phyloP scores from a whole-genome alignment of 208 protist species.

The Trypanosoma theileri region DNA sequence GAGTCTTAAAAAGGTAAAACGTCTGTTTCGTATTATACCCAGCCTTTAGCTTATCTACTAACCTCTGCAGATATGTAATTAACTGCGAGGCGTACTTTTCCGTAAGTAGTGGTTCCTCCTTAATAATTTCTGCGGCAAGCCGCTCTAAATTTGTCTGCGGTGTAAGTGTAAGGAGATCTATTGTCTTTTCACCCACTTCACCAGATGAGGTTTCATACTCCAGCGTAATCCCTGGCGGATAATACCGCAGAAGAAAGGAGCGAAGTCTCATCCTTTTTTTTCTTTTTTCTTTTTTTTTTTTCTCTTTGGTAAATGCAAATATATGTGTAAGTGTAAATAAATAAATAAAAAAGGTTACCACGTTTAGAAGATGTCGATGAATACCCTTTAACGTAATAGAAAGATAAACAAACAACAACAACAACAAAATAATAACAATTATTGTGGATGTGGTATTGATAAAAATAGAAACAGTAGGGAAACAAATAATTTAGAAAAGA shows the following conservation, averaged over 20 bases:
- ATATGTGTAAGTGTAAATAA: neutral
- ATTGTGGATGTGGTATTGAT: too few species aligned
- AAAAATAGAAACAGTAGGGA: too few species aligned
- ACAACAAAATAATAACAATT: too few species aligned
- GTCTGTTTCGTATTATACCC: slow-evolving; percentile 74
- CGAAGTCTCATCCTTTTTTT: slow-evolving; percentile 79
- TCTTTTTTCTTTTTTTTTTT: slow-evolving; percentile 14
- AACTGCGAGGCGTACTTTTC: slow-evolving; percentile 77
- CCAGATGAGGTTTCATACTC: slow-evolving; percentile 89
- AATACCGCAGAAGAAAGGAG: slow-evolving; percentile 95
- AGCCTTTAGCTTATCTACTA: slow-evolving; percentile 84
- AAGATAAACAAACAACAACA: too few species aligned
- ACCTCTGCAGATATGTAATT: slow-evolving; percentile 77
- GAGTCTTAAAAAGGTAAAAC: slow-evolving; percentile 94
- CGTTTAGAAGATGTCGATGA: too few species aligned
- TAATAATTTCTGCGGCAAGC: slow-evolving; percentile 83
- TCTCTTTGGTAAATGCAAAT: neutral
- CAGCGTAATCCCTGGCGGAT: slow-evolving; percentile 93
- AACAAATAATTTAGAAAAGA: too few species aligned
- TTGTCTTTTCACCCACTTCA: slow-evolving; percentile 81
- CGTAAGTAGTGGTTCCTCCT: slow-evolving; percentile 88
- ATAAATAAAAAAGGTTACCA: slow-evolving; percentile 10
- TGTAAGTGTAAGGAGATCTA: slow-evolving; percentile 90
- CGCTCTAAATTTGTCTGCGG: slow-evolving; percentile 82
- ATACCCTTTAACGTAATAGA: too few species aligned